Evolutionary conservation across 1,284 basidiomycete genomes (phyloP), one percentile per base, ranked within the genome.

Genomic region (Ganoderma lingzhi): DNA sequence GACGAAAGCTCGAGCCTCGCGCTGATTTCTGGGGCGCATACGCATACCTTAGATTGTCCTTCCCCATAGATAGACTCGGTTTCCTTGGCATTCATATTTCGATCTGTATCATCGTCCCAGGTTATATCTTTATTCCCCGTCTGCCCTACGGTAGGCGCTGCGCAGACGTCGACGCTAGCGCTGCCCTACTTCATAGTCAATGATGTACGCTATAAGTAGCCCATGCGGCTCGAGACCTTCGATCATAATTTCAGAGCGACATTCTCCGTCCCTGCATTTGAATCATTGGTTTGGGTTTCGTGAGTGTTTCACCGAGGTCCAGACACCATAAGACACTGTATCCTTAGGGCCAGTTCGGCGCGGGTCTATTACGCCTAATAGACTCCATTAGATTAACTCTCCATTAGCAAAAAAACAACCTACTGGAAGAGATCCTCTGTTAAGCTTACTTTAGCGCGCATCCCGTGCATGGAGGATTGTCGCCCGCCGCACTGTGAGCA

Each of bases 71-170:
- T 59, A 59, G 58, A 59, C 37, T n/a, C 28, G 30, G 30, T 56
- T 19, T 19, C 30, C 30, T 56, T 56, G 58, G 58, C 15, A 35
- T n/a, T 39, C 58, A 23, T n/a, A 19, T 12, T 39, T 35, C 58
- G 37, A 39, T n/a, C 12, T 59, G 58, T 59, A 59, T 59, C 58
- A 59, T 59, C 48, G 23, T 51, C 48, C 8, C n/a, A 39, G 35
- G 58, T 59, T 59, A 59, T 59, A 59, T 59, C 37, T 32, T 59
- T 59, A 59, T 59, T 59, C 37, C n/a, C 35, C 35, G 10, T 59
- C 30, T n/a, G 28, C 55, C 15, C 30, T 10, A 14, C 3, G n/a
- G 30, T 23, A 28, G 48, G 48, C 48, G 48, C 28, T 28, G 3
- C 48, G 48, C n/a, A 51, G 23, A 14, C 48, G 48, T 23, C 23